A percentile compares a stretch with the other conserved stretches of the same genome.
Conservation (phyloP, 192 early-diverging fungal genomes). For the Powellomyces hirtus region DNA sequence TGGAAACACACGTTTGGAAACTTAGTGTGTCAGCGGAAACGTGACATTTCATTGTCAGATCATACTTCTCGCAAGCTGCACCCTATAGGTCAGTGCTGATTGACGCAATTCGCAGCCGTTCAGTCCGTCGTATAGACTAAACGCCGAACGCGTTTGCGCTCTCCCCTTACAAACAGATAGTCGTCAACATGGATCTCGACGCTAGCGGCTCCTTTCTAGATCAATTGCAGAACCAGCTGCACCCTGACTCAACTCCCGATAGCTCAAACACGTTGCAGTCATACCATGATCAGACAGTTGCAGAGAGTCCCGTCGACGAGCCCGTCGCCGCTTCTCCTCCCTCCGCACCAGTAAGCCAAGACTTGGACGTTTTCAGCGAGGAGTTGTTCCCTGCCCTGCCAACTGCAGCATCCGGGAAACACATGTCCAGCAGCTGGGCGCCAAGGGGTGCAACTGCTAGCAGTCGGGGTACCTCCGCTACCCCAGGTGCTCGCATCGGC, state of each 20-base stretch:
- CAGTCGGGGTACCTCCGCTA: not conserved
- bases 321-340: not conserved
- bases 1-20: no score
- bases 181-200: conserved; percentile 15
- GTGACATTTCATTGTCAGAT: no score
- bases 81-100: no score
- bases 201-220: conserved; percentile 20
- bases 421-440: conserved; percentile 8
- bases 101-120: no score
- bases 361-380: conserved; percentile 53
- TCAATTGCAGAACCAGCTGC: conserved; percentile 33
- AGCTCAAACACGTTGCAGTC: not conserved
- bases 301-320: not conserved
- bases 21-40: no score
- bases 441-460: not conserved
- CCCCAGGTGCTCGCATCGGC: conserved; percentile 1
- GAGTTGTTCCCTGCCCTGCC: conserved; percentile 79
- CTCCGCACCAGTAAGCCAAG: not conserved
- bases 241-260: conserved; percentile 22
- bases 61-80: no score
- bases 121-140: no score
- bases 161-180: no score
- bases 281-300: not conserved
- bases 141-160: no score
- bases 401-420: conserved; percentile 39